Percentiles rank a stretch among this genome's conserved stretches.
Evolutionary conservation across 169 alveolate species (phyloP).

Genomic region (Plasmodium ovale): DNA sequence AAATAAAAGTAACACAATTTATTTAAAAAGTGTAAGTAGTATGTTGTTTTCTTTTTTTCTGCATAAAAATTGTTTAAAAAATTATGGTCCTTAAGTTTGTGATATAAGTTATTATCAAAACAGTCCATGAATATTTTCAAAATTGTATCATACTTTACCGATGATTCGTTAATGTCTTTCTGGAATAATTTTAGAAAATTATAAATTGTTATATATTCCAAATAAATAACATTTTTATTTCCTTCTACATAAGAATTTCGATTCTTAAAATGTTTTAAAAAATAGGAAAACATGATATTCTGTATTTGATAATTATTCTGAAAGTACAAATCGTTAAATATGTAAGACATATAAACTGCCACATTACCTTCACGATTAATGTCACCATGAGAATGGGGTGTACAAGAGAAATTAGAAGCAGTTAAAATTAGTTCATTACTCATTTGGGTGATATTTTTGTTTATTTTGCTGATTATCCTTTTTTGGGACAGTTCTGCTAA

Average conservation of each 20-base stretch:
- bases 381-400: background rate
- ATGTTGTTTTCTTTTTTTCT: background rate
- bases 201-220: conserved; percentile 64
- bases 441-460: conserved; percentile 23
- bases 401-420: conserved; percentile 7
- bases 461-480: conserved; percentile 32
- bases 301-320: conserved; percentile 45
- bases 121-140: conserved; percentile 18
- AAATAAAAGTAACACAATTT: conserved; percentile 56
- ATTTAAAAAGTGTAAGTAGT: conserved; percentile 32
- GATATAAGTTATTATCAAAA: conserved; percentile 15
- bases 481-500: background rate
- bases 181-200: conserved; percentile 61
- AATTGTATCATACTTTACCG: conserved; percentile 2
- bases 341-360: conserved; percentile 29
- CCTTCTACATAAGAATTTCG: background rate
- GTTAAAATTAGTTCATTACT: conserved; percentile 28
- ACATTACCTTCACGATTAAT: background rate
- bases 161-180: conserved; percentile 43
- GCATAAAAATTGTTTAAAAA: background rate
- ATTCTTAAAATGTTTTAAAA: conserved; percentile 19
- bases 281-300: conserved; percentile 23
- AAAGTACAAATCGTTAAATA: conserved; percentile 61
- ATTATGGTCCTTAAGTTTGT: background rate
- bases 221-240: conserved; percentile 16